Percentiles rank a stretch among this genome's conserved stretches.
phyloP scores from a whole-genome alignment of 257 asterid species.

The Asclepias syriaca region DNA sequence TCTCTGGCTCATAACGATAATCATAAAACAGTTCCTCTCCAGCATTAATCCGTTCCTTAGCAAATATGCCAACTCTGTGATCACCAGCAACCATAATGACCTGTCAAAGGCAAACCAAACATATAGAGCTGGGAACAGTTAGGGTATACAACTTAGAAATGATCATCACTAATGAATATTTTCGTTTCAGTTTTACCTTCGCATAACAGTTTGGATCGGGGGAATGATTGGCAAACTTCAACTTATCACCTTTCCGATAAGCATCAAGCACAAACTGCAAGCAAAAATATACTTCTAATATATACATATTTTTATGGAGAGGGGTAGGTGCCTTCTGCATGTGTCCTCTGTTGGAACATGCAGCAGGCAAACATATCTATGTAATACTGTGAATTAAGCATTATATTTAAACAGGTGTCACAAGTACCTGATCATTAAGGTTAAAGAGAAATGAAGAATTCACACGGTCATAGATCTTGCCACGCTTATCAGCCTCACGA shows the following conservation, averaged over 20 bases:
- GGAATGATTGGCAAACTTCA: conserved; percentile 92
- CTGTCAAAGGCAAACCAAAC: conserved; percentile 36
- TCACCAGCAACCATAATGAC: conserved; percentile 93
- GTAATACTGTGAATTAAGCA: not conserved
- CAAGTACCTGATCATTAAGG: conserved; percentile 76
- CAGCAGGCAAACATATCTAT: not conserved
- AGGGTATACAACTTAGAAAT: not conserved
- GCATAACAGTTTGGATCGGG: conserved; percentile 94
- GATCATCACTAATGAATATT: too few species aligned
- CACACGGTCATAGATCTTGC: conserved; percentile 93
- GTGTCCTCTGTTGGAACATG: not conserved
- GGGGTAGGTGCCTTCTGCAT: not conserved
- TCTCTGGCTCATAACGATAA: conserved; percentile 73
- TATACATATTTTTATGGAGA: not conserved
- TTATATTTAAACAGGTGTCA: not conserved
- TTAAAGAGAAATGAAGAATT: conserved; percentile 90
- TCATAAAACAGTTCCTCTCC: conserved; percentile 93
- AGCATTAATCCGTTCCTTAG: conserved; percentile 68
- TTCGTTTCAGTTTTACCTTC: conserved; percentile 39
- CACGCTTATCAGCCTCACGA: conserved; percentile 99
- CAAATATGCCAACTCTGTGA: conserved; percentile 86
- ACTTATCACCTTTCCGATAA: conserved; percentile 79
- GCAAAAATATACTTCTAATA: conserved; percentile 7
- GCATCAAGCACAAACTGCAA: conserved; percentile 90
- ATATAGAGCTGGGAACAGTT: not conserved